Evolutionary conservation across 1,284 basidiomycete species (phyloP).

Genomic region (Apiotrichum gracile): DNA sequence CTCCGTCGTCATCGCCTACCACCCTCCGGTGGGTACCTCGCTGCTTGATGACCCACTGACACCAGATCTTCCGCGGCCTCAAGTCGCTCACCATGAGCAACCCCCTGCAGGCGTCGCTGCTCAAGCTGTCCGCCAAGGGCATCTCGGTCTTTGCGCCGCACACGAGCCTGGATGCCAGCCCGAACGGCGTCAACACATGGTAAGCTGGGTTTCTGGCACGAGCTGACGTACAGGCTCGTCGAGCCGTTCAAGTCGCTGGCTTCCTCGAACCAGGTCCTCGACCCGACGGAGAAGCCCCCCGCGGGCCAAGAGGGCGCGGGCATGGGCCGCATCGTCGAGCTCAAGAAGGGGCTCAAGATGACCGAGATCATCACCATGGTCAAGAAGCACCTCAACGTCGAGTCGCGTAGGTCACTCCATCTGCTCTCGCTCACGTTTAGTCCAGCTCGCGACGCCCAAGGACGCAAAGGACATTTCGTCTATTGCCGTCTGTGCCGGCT

Average conservation of each 20-base stretch:
- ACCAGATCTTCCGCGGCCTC: slow-evolving; percentile 68
- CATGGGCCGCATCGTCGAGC: slow-evolving; percentile 61
- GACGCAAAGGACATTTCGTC: slow-evolving; percentile 25
- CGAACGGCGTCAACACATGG: slow-evolving; percentile 79
- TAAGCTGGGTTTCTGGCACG: slow-evolving; percentile 26
- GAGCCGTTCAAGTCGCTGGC: slow-evolving; percentile 30
- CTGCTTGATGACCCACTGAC: neutral
- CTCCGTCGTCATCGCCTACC: slow-evolving; percentile 73
- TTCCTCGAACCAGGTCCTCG: slow-evolving; percentile 24
- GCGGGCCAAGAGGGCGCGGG: slow-evolving; percentile 52
- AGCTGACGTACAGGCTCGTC: slow-evolving; percentile 25
- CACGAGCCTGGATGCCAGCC: slow-evolving; percentile 73
- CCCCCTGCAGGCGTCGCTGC: slow-evolving; percentile 71
- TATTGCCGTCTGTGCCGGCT: slow-evolving; percentile 79
- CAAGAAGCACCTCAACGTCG: slow-evolving; percentile 62
- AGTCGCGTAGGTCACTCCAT: slow-evolving; percentile 54
- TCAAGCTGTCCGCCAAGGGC: slow-evolving; percentile 70
- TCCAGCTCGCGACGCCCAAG: slow-evolving; percentile 64
- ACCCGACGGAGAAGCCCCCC: slow-evolving; percentile 13
- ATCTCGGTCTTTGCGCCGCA: slow-evolving; percentile 85
- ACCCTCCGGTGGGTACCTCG: slow-evolving; percentile 56
- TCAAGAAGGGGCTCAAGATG: slow-evolving; percentile 48
- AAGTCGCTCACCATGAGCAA: slow-evolving; percentile 70
- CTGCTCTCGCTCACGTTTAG: slow-evolving; percentile 47
- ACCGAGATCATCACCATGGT: slow-evolving; percentile 59